Evolutionary conservation across 2,329 filamentous ascomycete genomes (phyloP).

Genomic region (Fusarium begoniae): DNA sequence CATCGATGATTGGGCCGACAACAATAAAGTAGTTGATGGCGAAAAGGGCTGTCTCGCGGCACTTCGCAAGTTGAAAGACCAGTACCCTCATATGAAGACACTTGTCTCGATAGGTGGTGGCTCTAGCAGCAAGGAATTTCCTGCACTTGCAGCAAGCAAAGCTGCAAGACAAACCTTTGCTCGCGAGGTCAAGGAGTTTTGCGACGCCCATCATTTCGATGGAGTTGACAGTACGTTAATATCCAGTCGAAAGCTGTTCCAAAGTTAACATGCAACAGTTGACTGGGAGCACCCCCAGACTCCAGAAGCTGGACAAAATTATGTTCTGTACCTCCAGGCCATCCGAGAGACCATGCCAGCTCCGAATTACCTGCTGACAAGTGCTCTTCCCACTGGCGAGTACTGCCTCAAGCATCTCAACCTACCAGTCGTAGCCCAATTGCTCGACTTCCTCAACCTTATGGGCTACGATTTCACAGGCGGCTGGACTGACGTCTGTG

Average conservation of each 20-base stretch:
- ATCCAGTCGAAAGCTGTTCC: background rate
- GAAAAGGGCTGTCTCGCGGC: constrained; percentile 68
- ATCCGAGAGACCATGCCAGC: constrained; percentile 64
- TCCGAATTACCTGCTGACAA: constrained; percentile 66
- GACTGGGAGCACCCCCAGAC: constrained; percentile 74
- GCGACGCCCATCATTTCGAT: constrained; percentile 66
- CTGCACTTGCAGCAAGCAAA: constrained; percentile 61
- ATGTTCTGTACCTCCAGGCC: constrained; percentile 63
- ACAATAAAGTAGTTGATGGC: constrained; percentile 67
- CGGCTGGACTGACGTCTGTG: constrained; percentile 67
- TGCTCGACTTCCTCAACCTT: constrained; percentile 71
- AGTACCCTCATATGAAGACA: constrained; percentile 65
- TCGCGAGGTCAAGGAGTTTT: constrained; percentile 60
- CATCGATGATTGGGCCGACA: constrained; percentile 72
- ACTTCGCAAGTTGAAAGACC: constrained; percentile 65
- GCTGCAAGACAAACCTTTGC: constrained; percentile 63
- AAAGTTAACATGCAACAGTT: constrained; percentile 52
- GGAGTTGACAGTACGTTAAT: constrained; percentile 67
- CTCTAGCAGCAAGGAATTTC: constrained; percentile 68
- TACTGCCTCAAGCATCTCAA: constrained; percentile 71
- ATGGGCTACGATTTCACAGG: constrained; percentile 77
- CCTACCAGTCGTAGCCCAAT: constrained; percentile 57
- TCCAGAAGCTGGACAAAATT: constrained; percentile 63
- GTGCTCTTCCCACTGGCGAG: constrained; percentile 69
- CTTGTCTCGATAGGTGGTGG: constrained; percentile 74